A percentile compares a stretch with the other conserved stretches of the same genome.
Conservation (phyloP, 2,329 filamentous ascomycete species). For the Beauveria caledonica region DNA sequence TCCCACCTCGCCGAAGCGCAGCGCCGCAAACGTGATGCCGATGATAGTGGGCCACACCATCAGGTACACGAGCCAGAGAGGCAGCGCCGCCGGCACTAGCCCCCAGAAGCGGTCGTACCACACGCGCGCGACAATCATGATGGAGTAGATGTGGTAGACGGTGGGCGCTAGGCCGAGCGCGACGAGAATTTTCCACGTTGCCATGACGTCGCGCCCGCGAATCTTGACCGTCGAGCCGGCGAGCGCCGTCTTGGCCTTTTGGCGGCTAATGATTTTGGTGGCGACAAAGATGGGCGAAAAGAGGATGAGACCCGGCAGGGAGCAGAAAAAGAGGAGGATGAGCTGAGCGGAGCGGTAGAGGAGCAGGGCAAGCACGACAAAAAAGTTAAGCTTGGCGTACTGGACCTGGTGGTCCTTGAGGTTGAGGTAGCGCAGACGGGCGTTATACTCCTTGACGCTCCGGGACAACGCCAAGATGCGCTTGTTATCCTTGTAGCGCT, state of each 20-base stretch:
- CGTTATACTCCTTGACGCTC: conserved; percentile 78
- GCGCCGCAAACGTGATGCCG: conserved; percentile 80
- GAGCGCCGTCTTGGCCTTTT: conserved; percentile 75
- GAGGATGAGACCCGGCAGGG: conserved; percentile 76
- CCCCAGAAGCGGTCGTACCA: conserved; percentile 77
- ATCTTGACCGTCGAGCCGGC: conserved; percentile 85
- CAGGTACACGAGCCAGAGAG: conserved; percentile 67
- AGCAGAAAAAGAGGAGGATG: conserved; percentile 64
- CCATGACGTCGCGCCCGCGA: conserved; percentile 80
- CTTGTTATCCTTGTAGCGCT: conserved; percentile 83
- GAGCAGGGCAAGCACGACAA: conserved; percentile 66
- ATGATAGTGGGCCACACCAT: conserved; percentile 76
- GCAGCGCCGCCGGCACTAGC: conserved; percentile 70
- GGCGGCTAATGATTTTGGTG: conserved; percentile 71
- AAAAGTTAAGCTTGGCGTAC: conserved; percentile 75
- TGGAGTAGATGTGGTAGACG: conserved; percentile 74
- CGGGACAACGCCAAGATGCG: conserved; percentile 69
- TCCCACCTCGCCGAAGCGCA: conserved; percentile 93
- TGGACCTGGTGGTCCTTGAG: conserved; percentile 91
- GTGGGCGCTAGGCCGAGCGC: conserved; percentile 74
- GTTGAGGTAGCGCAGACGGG: conserved; percentile 73
- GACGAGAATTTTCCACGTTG: conserved; percentile 90
- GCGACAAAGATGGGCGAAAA: conserved; percentile 85
- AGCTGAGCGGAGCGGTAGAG: conserved; percentile 77
- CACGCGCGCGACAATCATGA: conserved; percentile 66